Base-by-base conservation (phyloP, 2,329 filamentous ascomycete genomes). In the Aspergillus melleus region DNA sequence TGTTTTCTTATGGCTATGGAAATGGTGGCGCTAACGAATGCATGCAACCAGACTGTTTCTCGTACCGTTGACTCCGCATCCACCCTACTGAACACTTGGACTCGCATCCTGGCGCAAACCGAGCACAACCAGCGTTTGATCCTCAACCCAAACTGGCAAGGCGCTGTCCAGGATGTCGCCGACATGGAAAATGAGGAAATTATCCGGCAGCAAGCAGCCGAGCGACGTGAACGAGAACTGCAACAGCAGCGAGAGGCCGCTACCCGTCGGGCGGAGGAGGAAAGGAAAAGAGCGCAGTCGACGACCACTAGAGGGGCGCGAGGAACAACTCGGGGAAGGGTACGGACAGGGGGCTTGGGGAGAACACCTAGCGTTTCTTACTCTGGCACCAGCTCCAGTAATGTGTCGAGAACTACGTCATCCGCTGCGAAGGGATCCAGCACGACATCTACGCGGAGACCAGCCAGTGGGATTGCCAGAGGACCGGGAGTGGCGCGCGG, bases 121-220 rank as follows among this genome's bases (percentile, higher is more conserved):
- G 95, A 99, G 77, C 95, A 99, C 77, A 98, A 96, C 73, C 93
- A 98, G 75, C 88, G 95, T 24, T 81, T 99, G 54, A 89, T 99
- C 49, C 83, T 98, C 50, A 90, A 96, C 71, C 90, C 92, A 2
- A 83, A 87, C 60, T 99, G 94, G 92, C 89, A 94, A 72, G 95
- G 95, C 58, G 90, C 93, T 29, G 90, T 87, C 4, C 88, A 93
- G 70, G 95, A 99, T 77, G 77, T 96, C 44, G 83, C 86, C n/a
- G 92, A 96, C 61, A 85, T 92, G 58, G 94, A 98, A 76, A 88
- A 88, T 56, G 94, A 98, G 73, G 87, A 87, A 3, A 74, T 87
- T 12, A 80, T 88, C 62, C 88, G 86, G 69, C 90, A 91, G 71
- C 88, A 92, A 68, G 91, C 90, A 50, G 90, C 87, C 1, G 90